phyloP scores from a whole-genome alignment of 2,329 filamentous ascomycete species.

The Colletotrichum agaves region DNA sequence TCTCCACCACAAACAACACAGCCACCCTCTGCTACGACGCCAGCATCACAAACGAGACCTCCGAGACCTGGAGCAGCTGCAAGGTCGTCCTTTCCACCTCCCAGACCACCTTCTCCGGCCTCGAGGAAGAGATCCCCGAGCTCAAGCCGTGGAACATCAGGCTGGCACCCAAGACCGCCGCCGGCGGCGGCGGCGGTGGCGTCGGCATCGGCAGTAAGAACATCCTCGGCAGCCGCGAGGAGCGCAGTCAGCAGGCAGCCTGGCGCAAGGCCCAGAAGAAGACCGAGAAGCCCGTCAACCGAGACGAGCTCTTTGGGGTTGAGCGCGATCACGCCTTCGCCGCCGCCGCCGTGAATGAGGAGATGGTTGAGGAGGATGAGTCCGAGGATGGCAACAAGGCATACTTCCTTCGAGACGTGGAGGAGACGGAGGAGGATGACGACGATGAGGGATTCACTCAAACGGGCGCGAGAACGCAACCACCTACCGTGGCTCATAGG shows the following conservation, averaged over 20 bases:
- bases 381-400: background rate
- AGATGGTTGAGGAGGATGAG: background rate
- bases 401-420: background rate
- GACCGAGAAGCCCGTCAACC: background rate
- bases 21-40: constrained; percentile 70
- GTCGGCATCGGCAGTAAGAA: constrained; percentile 33
- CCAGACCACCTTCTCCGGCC: constrained; percentile 66
- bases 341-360: background rate
- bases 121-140: constrained; percentile 65
- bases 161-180: constrained; percentile 48
- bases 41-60: constrained; percentile 69
- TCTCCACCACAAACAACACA: constrained; percentile 65
- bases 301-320: background rate
- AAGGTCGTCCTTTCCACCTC: constrained; percentile 72
- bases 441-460: background rate
- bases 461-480: background rate
- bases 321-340: background rate
- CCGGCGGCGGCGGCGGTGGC: constrained; percentile 1
- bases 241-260: constrained; percentile 46
- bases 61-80: constrained; percentile 71
- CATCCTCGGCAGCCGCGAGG: constrained; percentile 53
- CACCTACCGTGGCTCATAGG: background rate
- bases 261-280: constrained; percentile 46
- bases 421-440: constrained; percentile 36
- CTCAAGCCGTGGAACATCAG: constrained; percentile 68